A percentile compares a stretch with the other conserved stretches of the same genome.
Evolutionary conservation across 306 rosid species (phyloP).

Genomic region (Cajanus cajan): DNA sequence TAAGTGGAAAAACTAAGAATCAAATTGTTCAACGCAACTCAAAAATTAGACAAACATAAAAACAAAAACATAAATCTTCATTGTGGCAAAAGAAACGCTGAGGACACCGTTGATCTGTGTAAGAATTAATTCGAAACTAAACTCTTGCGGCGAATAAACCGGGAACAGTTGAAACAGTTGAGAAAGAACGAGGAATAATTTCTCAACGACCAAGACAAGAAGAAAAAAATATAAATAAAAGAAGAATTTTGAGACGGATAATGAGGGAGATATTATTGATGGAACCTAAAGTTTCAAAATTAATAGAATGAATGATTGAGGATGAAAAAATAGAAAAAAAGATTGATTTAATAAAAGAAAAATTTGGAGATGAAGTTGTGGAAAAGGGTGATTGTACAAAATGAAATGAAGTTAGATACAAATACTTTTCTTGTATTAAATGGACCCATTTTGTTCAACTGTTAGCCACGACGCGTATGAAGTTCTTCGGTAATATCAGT

Average conservation of each 20-base stretch:
- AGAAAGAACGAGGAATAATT: neutral
- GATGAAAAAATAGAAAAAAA: neutral
- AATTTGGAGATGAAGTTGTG: neutral
- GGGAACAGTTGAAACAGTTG: neutral
- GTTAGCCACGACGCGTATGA: constrained; percentile 1
- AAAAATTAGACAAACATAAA: neutral
- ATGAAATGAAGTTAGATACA: neutral
- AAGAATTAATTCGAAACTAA: neutral
- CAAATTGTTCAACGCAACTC: neutral
- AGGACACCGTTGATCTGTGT: constrained; percentile 7
- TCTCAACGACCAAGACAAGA: neutral
- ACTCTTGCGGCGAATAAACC: neutral
- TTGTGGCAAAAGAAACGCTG: neutral
- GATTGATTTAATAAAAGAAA: neutral
- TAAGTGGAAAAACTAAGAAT: neutral
- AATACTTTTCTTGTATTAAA: neutral
- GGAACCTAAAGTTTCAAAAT: neutral
- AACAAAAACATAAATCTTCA: neutral
- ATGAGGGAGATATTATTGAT: constrained; percentile 16
- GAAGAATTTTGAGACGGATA: neutral
- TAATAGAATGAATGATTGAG: neutral
- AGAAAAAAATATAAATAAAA: neutral
- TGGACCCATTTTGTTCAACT: constrained; percentile 12
- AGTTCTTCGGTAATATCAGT: neutral
- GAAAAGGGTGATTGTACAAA: neutral